Conservation (phyloP, 306 rosid species). For the Dryas drummondii region DNA sequence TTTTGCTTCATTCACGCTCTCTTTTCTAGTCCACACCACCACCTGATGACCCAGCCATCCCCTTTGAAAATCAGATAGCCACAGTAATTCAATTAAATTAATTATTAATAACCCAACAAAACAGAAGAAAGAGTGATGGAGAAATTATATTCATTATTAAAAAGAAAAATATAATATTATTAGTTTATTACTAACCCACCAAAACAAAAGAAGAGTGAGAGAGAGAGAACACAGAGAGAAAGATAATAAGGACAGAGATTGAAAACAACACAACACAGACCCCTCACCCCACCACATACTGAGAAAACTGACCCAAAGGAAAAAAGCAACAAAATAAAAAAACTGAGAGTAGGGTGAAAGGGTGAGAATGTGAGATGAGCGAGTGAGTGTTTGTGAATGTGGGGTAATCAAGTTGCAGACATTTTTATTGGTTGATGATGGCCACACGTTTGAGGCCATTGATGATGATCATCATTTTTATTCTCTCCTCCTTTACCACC, state of each 20-base stretch:
- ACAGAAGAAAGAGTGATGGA: not conserved
- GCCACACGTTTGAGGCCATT: constrained; percentile 61
- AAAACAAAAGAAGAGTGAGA: not conserved
- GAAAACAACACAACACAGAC: constrained; percentile 39
- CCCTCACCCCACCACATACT: constrained; percentile 21
- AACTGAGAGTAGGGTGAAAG: constrained; percentile 7
- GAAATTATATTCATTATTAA: not conserved
- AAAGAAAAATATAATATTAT: not conserved
- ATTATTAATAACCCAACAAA: not conserved
- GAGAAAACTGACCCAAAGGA: constrained; percentile 14
- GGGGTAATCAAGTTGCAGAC: constrained; percentile 23
- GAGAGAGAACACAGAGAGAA: not conserved
- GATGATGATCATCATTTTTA: constrained; percentile 35
- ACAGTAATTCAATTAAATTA: not conserved
- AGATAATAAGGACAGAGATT: constrained; percentile 25
- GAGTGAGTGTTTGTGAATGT: constrained; percentile 23
- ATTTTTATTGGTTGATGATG: constrained; percentile 71
- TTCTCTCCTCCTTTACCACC: constrained; percentile 27
- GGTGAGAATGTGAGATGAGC: constrained; percentile 2
- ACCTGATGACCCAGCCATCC: constrained; percentile 38
- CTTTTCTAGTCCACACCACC: constrained; percentile 41
- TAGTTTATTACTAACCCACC: not conserved
- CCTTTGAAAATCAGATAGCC: not conserved
- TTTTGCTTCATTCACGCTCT: constrained; percentile 50
- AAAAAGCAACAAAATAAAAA: constrained; percentile 14